These are phyloP conservation scores for Candida arabinofermentans DNA, from an alignment of 805 yeast genomes.

Conservation along the genomic window DNA sequence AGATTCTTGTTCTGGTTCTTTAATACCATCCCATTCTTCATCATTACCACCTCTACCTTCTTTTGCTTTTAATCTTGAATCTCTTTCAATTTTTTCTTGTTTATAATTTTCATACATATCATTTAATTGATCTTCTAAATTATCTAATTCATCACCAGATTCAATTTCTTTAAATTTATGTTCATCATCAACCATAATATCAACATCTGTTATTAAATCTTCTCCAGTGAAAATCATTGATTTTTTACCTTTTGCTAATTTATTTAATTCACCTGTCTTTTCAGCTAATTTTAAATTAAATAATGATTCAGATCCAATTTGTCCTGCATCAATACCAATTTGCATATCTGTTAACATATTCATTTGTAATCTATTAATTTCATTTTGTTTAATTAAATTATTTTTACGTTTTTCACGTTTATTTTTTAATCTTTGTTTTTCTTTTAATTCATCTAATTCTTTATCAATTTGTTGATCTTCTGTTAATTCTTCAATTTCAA, in stretches of 20 bases:
- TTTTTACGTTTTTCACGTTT: constrained; percentile 80
- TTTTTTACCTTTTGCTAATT: constrained; percentile 74
- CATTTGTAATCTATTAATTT: constrained; percentile 88
- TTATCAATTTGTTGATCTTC: constrained; percentile 89
- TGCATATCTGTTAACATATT: constrained; percentile 91
- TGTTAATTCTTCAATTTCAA: constrained; percentile 66
- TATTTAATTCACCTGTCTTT: constrained; percentile 75
- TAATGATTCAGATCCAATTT: constrained; percentile 69
- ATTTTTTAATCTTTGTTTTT: constrained; percentile 59
- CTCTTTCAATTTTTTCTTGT: constrained; percentile 60
- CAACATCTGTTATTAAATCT: constrained; percentile 51
- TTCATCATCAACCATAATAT: constrained; percentile 49
- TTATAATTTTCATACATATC: constrained; percentile 75
- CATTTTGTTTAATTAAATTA: constrained; percentile 84
- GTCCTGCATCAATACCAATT: constrained; percentile 90
- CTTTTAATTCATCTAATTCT: constrained; percentile 72
- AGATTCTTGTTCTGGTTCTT: constrained; percentile 32
- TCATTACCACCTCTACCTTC: constrained; percentile 70
- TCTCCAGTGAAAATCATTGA: constrained; percentile 55
- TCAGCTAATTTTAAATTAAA: constrained; percentile 85
- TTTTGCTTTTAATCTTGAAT: constrained; percentile 66
- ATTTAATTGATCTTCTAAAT: constrained; percentile 78
- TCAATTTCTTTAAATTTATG: constrained; percentile 28
- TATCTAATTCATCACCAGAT: constrained; percentile 54
- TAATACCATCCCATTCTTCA: constrained; percentile 79